Conservation (phyloP, 495 filamentous ascomycete species). For the Trichoderma asperelloides region DNA sequence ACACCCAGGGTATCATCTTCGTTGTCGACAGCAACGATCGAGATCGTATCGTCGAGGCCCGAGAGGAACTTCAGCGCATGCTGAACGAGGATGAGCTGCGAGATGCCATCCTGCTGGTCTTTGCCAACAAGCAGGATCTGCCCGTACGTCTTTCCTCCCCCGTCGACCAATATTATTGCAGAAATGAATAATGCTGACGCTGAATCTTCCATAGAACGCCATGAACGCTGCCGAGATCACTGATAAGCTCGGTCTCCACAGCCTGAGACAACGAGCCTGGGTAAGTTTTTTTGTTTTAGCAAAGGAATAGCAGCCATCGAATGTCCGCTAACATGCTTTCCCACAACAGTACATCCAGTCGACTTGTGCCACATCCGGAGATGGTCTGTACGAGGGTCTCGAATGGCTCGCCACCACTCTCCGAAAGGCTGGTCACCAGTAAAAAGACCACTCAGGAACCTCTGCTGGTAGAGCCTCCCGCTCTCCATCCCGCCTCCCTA, state of each 20-base stretch:
- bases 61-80: constrained; percentile 99
- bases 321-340: constrained; percentile 16
- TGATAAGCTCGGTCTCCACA: constrained; percentile 98
- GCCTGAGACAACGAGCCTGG: constrained; percentile 94
- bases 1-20: constrained; percentile 99
- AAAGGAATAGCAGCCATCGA: neutral
- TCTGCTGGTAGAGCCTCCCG: constrained; percentile 15
- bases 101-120: constrained; percentile 94
- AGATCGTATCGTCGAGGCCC: constrained; percentile 97
- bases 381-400: constrained; percentile 99
- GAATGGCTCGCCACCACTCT: constrained; percentile 97
- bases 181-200: neutral
- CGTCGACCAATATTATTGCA: neutral
- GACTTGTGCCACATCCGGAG: constrained; percentile 96
- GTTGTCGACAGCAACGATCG: constrained; percentile 99
- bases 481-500: constrained; percentile 8
- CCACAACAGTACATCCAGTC: constrained; percentile 90
- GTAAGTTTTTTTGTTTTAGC: constrained; percentile 49
- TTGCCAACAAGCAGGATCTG: constrained; percentile 99
- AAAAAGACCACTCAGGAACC: constrained; percentile 28
- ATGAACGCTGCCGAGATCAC: constrained; percentile 99
- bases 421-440: constrained; percentile 81
- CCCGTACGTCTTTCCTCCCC: constrained; percentile 55
- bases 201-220: constrained; percentile 59
- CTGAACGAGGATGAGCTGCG: constrained; percentile 99